Conservation (phyloP, 306 rosid species). For the Cucurbita maxima region DNA sequence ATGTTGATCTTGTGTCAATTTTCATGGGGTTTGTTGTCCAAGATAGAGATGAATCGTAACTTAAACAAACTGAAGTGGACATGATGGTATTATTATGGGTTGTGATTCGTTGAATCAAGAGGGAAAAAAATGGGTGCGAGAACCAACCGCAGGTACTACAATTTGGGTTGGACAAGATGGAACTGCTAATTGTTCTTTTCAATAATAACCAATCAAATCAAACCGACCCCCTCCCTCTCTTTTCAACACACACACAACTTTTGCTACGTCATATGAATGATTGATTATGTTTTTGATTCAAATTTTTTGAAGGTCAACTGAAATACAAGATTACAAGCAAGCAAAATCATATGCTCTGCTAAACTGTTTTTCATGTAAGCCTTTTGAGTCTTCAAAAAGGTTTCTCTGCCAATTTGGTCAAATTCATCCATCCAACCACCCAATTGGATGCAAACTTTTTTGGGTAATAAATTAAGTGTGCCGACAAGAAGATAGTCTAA, state of each 20-base stretch:
- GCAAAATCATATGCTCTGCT: not conserved
- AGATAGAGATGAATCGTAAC: too few relatives aligned
- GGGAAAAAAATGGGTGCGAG: not conserved
- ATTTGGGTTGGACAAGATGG: conserved; percentile 8
- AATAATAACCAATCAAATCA: conserved; percentile 7
- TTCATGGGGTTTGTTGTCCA: not conserved
- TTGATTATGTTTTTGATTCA: not conserved
- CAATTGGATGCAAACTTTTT: not conserved
- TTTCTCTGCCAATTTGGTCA: not conserved
- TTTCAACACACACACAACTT: not conserved
- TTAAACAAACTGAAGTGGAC: not conserved
- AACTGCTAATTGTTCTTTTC: conserved; percentile 6
- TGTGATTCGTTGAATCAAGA: not conserved
- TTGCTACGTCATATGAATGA: conserved; percentile 7
- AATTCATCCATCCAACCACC: not conserved
- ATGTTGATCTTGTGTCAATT: not conserved
- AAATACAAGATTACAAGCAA: not conserved
- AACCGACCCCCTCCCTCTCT: not conserved
- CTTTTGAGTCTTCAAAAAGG: not conserved
- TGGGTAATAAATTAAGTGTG: not conserved
- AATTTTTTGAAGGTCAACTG: not conserved
- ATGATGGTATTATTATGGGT: not conserved
- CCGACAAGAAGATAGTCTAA: not conserved
- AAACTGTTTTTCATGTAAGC: not conserved
- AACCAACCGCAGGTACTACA: not conserved